A percentile compares a stretch with the other conserved stretches of the same genome.
phyloP scores from a whole-genome alignment of 805 yeast species.

The Priceomyces haplophilus region DNA sequence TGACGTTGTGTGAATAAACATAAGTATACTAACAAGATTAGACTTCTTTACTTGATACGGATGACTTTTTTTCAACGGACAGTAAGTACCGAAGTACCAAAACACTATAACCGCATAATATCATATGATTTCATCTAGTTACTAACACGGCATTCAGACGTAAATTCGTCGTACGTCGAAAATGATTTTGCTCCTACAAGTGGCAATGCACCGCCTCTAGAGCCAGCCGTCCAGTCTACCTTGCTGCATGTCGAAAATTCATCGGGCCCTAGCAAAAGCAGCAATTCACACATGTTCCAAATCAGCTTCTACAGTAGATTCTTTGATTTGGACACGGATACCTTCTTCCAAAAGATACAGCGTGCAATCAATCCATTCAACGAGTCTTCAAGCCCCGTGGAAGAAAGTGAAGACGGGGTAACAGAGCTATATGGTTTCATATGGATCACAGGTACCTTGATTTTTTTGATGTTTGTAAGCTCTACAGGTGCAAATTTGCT shows the following conservation, averaged over 20 bases:
- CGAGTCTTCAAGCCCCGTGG: slow-evolving; percentile 6
- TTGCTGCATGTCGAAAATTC: not conserved
- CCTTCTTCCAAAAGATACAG: slow-evolving; percentile 54
- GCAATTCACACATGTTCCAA: slow-evolving; percentile 44
- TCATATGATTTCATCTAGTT: not conserved
- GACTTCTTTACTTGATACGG: not conserved
- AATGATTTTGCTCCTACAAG: not conserved
- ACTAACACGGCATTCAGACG: not conserved
- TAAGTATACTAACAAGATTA: not conserved
- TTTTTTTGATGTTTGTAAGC: slow-evolving; percentile 70
- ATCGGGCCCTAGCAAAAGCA: not conserved
- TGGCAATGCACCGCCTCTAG: not conserved
- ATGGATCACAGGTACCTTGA: slow-evolving; percentile 86
- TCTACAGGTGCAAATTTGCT: slow-evolving; percentile 66
- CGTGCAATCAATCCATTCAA: slow-evolving; percentile 57
- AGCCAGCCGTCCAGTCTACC: not conserved
- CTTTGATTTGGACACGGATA: slow-evolving; percentile 66
- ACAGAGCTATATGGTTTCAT: slow-evolving; percentile 81
- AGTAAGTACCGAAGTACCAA: not conserved
- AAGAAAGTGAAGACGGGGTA: slow-evolving; percentile 35
- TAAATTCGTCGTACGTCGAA: not conserved
- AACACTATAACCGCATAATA: too few relatives aligned
- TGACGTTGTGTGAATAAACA: too few relatives aligned
- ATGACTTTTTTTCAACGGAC: not conserved
- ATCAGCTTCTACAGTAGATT: slow-evolving; percentile 59